Evolutionary conservation across 208 protist genomes (phyloP), one percentile per base, ranked within the genome.

Genomic region (Acanthamoeba triangularis): DNA sequence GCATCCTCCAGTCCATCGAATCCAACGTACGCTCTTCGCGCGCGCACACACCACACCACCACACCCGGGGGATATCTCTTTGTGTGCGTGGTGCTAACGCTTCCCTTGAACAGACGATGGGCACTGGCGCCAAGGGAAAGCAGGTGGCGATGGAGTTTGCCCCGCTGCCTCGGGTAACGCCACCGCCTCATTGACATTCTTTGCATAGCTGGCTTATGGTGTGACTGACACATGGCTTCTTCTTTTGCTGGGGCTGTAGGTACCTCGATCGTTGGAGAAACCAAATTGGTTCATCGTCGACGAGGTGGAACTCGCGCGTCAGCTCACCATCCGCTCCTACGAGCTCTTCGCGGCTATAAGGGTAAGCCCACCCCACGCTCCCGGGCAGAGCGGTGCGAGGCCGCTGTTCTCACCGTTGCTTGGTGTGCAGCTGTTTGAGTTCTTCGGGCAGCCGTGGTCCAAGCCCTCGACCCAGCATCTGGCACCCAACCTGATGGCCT

Each of bases 401-500:
- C 13, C 56, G 25, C 14, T 88, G 13, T 88, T 28, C 84, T 88
- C 80, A 20, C 11, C 28, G 7, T 88, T 10, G n/a, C n/a, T 16
- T 10, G 13, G 1, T n/a, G 23, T 63, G 4, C 54, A 90, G 93
- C 35, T 78, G 37, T 72, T 85, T 56, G 93, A 95, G 80, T 90
- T 95, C 80, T 90, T 95, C n/a, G 80, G 80, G 4, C 93, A 95
- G 76, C 80, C 93, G 7, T 95, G 93, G 93, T 69, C 41, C 18
- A 90, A 95, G 78, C 93, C 74, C n/a, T 80, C 54, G 8, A 90
- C 74, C 0, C 74, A 95, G 54, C 93, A 95, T 52, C 76, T 95
- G 56, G 47, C 93, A 5, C 93, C 93, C 25, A 95, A 95, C 54
- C 35, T 95, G 41, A 90, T 95, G 61, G 54, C 74, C 44, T 78